Base-by-base conservation (phyloP, 495 filamentous ascomycete genomes). In the Penicillium coffeae region DNA sequence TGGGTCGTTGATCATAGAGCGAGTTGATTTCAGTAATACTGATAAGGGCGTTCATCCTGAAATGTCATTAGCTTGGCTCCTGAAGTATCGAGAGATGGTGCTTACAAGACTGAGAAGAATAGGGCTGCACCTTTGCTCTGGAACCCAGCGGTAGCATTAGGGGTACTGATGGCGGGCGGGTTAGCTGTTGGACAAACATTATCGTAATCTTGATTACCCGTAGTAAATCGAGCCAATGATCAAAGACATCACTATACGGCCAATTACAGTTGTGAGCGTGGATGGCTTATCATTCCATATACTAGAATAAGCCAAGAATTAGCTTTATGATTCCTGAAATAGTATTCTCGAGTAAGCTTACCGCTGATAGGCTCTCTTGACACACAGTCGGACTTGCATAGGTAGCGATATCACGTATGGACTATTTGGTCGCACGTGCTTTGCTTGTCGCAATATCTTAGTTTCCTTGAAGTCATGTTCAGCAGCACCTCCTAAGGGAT, bases 81-180 rank as follows among this genome's bases (percentile, higher is more conserved):
- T n/a, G n/a, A 25, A 8, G 18, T 42, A 4, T 32, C 12, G 21
- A 25, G 14, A 20, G 3, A 37, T 18, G 5, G 34, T 20, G 65
- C 91, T 87, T 71, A 93, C 53, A 95, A 72, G 51, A 93, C 84
- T 43, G 89, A 86, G 58, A 96, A 96, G 78, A 95, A 97, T 18
- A 96, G 71, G 8, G 93, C 77, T 45, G 88, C 87, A 15, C 88
- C 89, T 52, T 88, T 81, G 56, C 82, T 80, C 71, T 84, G 95
- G 66, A 96, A 93, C 3, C 68, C 81, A 76, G 50, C 70, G 52
- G 44, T 85, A 81, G 52, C 77, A 72, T 40, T 69, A 20, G 80
- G 73, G 3, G 93, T 81, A 20, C 71, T 74, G 9, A 77, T n/a
- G n/a, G n/a, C n/a, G n/a, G n/a, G n/a, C n/a, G n/a, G n/a, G n/a